Conservation (phyloP, 768 basidiomycete genomes). For the Cystobasidium onofrii region DNA sequence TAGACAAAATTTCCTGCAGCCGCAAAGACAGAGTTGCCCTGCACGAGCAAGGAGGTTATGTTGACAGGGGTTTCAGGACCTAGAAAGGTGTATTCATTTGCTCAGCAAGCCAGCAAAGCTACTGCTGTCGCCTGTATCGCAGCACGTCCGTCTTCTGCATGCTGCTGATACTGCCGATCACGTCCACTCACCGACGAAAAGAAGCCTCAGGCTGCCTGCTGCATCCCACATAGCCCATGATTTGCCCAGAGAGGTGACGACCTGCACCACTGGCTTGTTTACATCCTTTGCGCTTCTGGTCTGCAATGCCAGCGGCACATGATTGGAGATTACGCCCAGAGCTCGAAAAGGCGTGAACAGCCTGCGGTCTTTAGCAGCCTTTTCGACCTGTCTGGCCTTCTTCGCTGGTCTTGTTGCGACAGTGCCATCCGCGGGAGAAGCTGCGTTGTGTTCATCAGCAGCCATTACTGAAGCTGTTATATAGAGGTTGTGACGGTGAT, state of each 20-base stretch:
- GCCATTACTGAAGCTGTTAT: background rate
- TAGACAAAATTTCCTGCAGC: conserved; percentile 61
- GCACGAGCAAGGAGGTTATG: conserved; percentile 69
- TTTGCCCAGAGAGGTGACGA: conserved; percentile 76
- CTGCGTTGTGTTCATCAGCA: background rate
- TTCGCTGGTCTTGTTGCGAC: background rate
- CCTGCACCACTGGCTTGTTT: conserved; percentile 68
- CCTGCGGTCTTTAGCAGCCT: conserved; percentile 23
- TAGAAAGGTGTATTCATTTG: conserved; percentile 43
- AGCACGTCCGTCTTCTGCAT: background rate
- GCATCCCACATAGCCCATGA: conserved; percentile 97
- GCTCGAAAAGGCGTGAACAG: conserved; percentile 91
- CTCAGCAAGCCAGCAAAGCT: background rate
- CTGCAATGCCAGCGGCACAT: conserved; percentile 80
- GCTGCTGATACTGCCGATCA: background rate
- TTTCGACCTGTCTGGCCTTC: background rate
- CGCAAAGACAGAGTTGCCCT: conserved; percentile 78
- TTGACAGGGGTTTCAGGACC: conserved; percentile 71
- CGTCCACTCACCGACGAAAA: conserved; percentile 68
- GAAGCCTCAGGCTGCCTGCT: conserved; percentile 68
- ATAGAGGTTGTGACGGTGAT: background rate
- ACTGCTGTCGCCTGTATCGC: background rate
- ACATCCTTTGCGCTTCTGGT: conserved; percentile 75
- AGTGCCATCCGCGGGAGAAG: background rate
- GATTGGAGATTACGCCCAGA: conserved; percentile 85